Evolutionary conservation across 208 protist species (phyloP).

Genomic region (Chromosphaera perkinsii): DNA sequence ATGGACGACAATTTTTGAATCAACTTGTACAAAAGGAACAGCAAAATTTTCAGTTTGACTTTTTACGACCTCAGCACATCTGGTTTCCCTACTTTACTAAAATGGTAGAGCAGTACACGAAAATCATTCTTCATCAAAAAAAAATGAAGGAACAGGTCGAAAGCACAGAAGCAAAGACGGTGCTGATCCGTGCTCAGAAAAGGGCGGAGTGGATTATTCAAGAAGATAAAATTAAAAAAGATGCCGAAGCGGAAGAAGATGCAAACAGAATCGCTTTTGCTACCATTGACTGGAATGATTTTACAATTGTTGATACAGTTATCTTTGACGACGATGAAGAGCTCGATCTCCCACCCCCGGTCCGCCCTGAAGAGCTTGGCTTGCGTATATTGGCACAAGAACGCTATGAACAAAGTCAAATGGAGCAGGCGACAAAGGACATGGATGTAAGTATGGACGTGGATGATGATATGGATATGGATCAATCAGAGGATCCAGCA

Average conservation of each 20-base stretch:
- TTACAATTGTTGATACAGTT: constrained; percentile 30
- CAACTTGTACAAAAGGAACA: constrained; percentile 15
- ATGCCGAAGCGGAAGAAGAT: neutral
- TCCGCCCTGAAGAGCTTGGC: constrained; percentile 6
- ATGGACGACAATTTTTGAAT: constrained; percentile 17
- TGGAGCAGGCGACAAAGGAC: neutral
- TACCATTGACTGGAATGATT: constrained; percentile 32
- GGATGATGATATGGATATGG: constrained; percentile 10
- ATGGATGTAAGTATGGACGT: constrained; percentile 15
- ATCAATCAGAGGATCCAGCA: neutral
- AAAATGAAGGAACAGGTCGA: neutral
- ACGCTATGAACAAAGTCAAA: neutral
- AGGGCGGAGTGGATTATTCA: constrained; percentile 5
- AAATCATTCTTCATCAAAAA: constrained; percentile 1
- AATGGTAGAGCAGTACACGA: constrained; percentile 27
- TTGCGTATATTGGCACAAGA: constrained; percentile 14
- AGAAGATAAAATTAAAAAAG: constrained; percentile 13
- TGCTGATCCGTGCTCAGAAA: neutral
- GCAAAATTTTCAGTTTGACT: constrained; percentile 37
- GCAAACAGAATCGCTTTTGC: no score
- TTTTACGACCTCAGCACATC: constrained; percentile 21
- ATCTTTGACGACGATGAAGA: constrained; percentile 16
- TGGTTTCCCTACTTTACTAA: constrained; percentile 33
- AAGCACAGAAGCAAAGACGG: neutral
- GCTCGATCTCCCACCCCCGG: constrained; percentile 5